Evolutionary conservation across 495 filamentous ascomycete genomes (phyloP).

Genomic region (Amphirosellinia nigrospora): DNA sequence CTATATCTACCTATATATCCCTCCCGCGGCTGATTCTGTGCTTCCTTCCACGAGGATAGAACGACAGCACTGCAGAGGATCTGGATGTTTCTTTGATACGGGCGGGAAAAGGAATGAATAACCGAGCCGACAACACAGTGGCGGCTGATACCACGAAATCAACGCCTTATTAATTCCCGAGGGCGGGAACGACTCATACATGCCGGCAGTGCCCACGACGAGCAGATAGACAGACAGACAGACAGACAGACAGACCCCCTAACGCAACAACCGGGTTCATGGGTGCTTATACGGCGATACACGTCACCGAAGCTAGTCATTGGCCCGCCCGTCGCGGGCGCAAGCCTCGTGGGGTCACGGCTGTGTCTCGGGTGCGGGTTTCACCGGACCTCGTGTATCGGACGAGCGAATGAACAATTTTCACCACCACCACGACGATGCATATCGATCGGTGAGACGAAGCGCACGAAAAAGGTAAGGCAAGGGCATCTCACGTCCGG

Average conservation of each 20-base stretch:
- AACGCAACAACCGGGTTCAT: background rate
- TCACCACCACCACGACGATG: too few species aligned
- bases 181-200: background rate
- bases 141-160: slow-evolving; percentile 5
- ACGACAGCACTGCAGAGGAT: background rate
- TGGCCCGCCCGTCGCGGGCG: background rate
- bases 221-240: too few species aligned
- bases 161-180: background rate
- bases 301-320: background rate
- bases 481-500: background rate
- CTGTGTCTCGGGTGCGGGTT: slow-evolving; percentile 21
- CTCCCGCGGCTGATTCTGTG: background rate
- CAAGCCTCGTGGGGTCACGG: slow-evolving; percentile 4
- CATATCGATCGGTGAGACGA: slow-evolving; percentile 8
- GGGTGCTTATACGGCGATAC: background rate
- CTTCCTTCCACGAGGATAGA: background rate
- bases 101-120: background rate
- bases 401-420: background rate
- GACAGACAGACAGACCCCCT: too few species aligned
- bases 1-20: background rate
- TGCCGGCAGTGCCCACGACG: background rate
- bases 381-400: slow-evolving; percentile 12
- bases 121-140: background rate
- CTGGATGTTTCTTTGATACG: background rate
- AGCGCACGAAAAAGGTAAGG: background rate